Percentiles rank a stretch among this genome's conserved stretches.
Conservation (phyloP, 371 early-diverging fungal species). For the Gilbertella persicaria region DNA sequence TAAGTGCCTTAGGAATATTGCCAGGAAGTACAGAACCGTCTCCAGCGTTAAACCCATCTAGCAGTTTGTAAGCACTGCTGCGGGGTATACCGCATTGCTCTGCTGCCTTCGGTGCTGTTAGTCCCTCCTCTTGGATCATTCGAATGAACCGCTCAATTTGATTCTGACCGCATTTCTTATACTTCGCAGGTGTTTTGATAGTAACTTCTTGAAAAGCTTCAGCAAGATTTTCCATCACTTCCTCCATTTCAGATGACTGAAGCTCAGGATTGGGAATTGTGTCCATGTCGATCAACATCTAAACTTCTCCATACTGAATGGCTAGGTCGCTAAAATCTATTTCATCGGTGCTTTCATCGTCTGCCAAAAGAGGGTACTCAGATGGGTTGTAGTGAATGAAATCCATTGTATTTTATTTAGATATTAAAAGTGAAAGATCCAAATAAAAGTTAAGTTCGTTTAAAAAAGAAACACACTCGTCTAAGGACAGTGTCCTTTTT, state of each 20-base stretch:
- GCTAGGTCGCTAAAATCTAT: slow-evolving; percentile 8
- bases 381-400: slow-evolving; percentile 15
- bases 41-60: slow-evolving; percentile 11
- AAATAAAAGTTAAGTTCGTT: slow-evolving; percentile 9
- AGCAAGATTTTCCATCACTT: too few relatives aligned
- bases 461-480: slow-evolving; percentile 11
- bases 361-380: slow-evolving; percentile 5
- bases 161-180: background rate
- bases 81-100: slow-evolving; percentile 15
- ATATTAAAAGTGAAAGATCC: slow-evolving; percentile 11
- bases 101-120: slow-evolving; percentile 17
- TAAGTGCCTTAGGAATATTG: background rate
- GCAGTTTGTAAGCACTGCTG: slow-evolving; percentile 12
- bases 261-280: too few relatives aligned
- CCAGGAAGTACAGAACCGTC: slow-evolving; percentile 10
- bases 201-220: too few relatives aligned
- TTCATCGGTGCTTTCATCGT: slow-evolving; percentile 12
- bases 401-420: slow-evolving; percentile 12
- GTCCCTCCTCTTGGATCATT: slow-evolving; percentile 15
- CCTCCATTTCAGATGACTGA: too few relatives aligned
- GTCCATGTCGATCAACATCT: slow-evolving; percentile 3
- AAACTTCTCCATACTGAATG: slow-evolving; percentile 5
- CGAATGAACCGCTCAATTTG: slow-evolving; percentile 7
- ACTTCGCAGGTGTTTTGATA: too few relatives aligned
- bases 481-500: too few relatives aligned